A percentile compares a stretch with the other conserved stretches of the same genome.
Evolutionary conservation across 2,329 filamentous ascomycete genomes (phyloP).

Genomic region (Escovopsis sp.): DNA sequence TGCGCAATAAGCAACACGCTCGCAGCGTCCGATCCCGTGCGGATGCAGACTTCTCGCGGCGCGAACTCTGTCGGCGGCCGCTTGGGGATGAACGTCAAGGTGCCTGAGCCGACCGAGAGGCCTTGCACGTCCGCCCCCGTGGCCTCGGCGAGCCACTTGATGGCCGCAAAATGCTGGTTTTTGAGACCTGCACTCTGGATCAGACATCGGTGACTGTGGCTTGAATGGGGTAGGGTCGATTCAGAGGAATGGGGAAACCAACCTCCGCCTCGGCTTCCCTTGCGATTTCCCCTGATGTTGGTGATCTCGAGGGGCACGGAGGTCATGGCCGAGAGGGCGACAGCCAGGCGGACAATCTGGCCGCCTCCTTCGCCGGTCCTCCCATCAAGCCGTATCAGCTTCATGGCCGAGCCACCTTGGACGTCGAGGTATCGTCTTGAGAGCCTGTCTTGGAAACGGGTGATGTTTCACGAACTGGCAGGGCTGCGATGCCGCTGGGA

Average conservation of each 20-base stretch:
- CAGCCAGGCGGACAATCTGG: conserved; percentile 42
- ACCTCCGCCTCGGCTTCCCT: conserved; percentile 14
- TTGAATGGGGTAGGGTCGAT: no score
- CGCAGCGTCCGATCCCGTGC: conserved; percentile 32
- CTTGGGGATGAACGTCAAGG: conserved; percentile 31
- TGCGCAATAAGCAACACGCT: conserved; percentile 44
- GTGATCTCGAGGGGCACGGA: conserved; percentile 35
- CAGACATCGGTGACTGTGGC: not conserved
- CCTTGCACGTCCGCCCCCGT: conserved; percentile 36
- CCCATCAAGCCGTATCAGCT: conserved; percentile 36
- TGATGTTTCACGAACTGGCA: no score
- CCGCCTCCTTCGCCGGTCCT: conserved; percentile 45
- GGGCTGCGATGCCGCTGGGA: no score
- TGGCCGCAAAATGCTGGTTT: conserved; percentile 41
- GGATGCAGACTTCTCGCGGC: conserved; percentile 31
- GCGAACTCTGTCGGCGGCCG: conserved; percentile 22
- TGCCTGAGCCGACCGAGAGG: conserved; percentile 33
- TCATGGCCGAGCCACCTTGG: conserved; percentile 9
- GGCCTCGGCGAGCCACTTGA: conserved; percentile 36
- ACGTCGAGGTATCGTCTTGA: no score
- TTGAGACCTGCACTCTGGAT: conserved; percentile 32
- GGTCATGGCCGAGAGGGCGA: conserved; percentile 39
- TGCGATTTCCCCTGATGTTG: conserved; percentile 40
- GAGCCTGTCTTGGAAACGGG: no score
- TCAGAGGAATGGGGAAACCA: conserved; percentile 1